Evolutionary conservation across 192 early-diverging fungal species (phyloP).

Genomic region (Backusella tuberculispora): DNA sequence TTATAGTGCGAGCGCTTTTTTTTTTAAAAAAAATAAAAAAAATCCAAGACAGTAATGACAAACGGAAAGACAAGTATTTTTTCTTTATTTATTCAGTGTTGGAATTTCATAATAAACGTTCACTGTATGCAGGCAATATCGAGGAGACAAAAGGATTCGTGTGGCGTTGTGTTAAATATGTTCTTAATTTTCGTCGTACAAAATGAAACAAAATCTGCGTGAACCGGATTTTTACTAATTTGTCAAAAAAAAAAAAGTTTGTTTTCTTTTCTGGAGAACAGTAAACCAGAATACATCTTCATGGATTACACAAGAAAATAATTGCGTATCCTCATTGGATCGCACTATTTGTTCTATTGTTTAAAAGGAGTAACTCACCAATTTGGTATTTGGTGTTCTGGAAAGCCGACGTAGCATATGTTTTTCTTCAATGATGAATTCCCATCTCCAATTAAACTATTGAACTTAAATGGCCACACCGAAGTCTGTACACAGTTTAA

Average conservation of each 20-base stretch:
- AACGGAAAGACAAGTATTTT: no score
- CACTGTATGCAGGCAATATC: not conserved
- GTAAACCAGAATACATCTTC: not conserved
- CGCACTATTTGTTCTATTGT: not conserved
- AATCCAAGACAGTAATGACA: not conserved
- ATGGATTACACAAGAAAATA: conserved; percentile 2
- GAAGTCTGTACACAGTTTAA: conserved; percentile 10
- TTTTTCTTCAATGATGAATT: not conserved
- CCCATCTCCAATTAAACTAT: not conserved
- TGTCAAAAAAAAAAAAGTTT: conserved; percentile 1
- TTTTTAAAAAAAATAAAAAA: not conserved
- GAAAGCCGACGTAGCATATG: not conserved
- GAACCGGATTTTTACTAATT: conserved; percentile 1
- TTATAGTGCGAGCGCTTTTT: no score
- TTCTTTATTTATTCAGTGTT: not conserved
- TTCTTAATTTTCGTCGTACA: not conserved
- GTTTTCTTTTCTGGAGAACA: not conserved
- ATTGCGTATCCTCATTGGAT: not conserved
- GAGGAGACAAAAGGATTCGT: not conserved
- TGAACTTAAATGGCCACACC: conserved; percentile 16
- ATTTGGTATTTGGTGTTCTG: conserved; percentile 8
- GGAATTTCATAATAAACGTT: not conserved
- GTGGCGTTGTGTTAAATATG: conserved; percentile 15
- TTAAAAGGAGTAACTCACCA: not conserved
- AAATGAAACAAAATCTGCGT: conserved; percentile 1